Conservation (phyloP, 169 alveolate genomes). For the Plasmodium gallinaceum region DNA sequence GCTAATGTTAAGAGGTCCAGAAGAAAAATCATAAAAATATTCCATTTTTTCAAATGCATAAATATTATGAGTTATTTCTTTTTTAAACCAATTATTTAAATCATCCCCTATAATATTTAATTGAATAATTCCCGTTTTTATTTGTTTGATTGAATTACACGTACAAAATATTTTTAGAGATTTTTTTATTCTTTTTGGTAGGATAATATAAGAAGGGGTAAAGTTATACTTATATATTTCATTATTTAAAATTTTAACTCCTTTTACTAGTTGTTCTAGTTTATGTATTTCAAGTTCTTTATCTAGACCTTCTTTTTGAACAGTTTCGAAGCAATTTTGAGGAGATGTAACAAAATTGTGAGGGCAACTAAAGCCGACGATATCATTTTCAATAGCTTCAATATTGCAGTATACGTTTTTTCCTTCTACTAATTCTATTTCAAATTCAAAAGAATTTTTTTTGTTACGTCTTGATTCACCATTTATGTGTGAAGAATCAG, state of each 20-base stretch:
- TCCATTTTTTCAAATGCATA: conserved; percentile 19
- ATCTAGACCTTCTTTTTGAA: conserved; percentile 48
- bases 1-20: conserved; percentile 45
- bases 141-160: conserved; percentile 35
- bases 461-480: background rate
- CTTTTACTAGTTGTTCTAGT: conserved; percentile 23
- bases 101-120: conserved; percentile 61
- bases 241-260: conserved; percentile 33
- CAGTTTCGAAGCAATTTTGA: conserved; percentile 50
- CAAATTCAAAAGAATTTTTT: conserved; percentile 57
- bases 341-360: conserved; percentile 60
- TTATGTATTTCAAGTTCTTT: conserved; percentile 57
- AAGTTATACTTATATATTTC: conserved; percentile 30
- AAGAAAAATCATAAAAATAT: conserved; percentile 65
- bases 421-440: conserved; percentile 46
- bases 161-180: conserved; percentile 42
- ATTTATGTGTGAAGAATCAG: too few species aligned
- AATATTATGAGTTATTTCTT: conserved; percentile 31
- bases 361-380: conserved; percentile 71
- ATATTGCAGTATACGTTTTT: conserved; percentile 36
- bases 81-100: conserved; percentile 57
- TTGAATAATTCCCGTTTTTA: conserved; percentile 41
- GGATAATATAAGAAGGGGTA: conserved; percentile 67
- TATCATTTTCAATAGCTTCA: conserved; percentile 73
- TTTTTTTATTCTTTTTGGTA: conserved; percentile 45